Base-by-base conservation (phyloP, 1,139 yeast genomes). In the Scheffersomyces stambukii region DNA sequence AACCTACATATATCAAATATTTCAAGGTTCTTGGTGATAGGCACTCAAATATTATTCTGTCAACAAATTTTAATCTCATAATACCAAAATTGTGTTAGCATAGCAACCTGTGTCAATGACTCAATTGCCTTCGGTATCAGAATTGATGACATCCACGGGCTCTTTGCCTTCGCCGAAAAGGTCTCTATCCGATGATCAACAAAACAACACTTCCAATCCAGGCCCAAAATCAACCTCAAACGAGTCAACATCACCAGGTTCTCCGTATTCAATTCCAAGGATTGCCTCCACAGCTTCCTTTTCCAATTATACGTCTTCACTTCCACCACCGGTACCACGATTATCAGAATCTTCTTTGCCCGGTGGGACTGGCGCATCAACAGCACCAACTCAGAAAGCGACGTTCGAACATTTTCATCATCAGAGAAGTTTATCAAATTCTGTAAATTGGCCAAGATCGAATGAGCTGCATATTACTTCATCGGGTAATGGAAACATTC, bases 61-160 rank as follows among this genome's bases (percentile, higher is more conserved):
- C n/a, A n/a, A n/a, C n/a, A n/a, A n/a, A n/a, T n/a, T n/a, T n/a
- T n/a, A n/a, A n/a, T n/a, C n/a, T n/a, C n/a, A n/a, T n/a, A n/a
- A n/a, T n/a, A n/a, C n/a, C n/a, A n/a, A n/a, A n/a, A n/a, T n/a
- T n/a, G n/a, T n/a, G n/a, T n/a, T n/a, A n/a, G n/a, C n/a, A n/a
- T n/a, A n/a, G n/a, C n/a, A n/a, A n/a, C n/a, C n/a, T n/a, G n/a
- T n/a, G n/a, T n/a, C n/a, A n/a, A 57, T 57, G 64, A 50, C 62
- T 5, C 62, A 55, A 38, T 54, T 59, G 32, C 65, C 65, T 19
- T 57, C 64, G 6, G 64, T 59, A 13, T 51, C 60, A 21, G 65
- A 59, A 40, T 45, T 59, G 32, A 50, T 59, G 48, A 38, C 31
- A 17, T 30, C 37, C n/a, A n/a, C n/a, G n/a, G n/a, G n/a, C n/a